Conservation (phyloP, 768 basidiomycete genomes). For the Pleurotus djamor region DNA sequence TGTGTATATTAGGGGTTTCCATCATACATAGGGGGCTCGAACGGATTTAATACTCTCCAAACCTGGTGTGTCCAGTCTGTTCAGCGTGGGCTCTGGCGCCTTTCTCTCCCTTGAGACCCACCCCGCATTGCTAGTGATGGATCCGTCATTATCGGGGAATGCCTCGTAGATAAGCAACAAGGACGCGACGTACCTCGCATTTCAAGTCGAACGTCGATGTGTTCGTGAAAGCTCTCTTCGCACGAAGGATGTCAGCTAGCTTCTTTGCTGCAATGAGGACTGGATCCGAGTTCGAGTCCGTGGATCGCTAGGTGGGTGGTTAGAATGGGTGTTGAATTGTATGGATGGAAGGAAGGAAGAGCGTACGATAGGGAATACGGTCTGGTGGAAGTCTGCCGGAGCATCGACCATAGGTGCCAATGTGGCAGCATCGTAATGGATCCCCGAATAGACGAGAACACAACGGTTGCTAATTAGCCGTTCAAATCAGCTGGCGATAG, state of each 20-base stretch:
- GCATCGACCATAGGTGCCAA: slow-evolving; percentile 76
- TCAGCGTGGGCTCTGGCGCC: slow-evolving; percentile 87
- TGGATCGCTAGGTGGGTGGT: too few relatives aligned
- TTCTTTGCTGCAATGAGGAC: slow-evolving; percentile 63
- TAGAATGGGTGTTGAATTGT: too few relatives aligned
- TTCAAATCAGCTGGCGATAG: slow-evolving; percentile 11
- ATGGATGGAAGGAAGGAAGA: background rate
- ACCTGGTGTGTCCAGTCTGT: slow-evolving; percentile 80
- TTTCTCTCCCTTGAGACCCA: slow-evolving; percentile 91
- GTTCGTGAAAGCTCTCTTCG: slow-evolving; percentile 86
- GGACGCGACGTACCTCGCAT: slow-evolving; percentile 79
- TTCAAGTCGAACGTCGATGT: slow-evolving; percentile 88
- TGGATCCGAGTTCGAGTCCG: slow-evolving; percentile 43
- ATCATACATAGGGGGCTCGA: too few relatives aligned
- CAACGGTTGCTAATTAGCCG: slow-evolving; percentile 45
- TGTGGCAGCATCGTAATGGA: slow-evolving; percentile 93
- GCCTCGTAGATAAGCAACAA: background rate
- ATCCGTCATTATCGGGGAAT: too few relatives aligned
- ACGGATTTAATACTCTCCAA: slow-evolving; percentile 69
- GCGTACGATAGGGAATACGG: slow-evolving; percentile 66
- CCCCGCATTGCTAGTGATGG: slow-evolving; percentile 63
- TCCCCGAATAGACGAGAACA: slow-evolving; percentile 90
- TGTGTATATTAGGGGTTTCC: too few relatives aligned
- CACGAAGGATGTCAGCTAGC: slow-evolving; percentile 70
- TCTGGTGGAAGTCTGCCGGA: slow-evolving; percentile 88